Conservation (phyloP, 2,329 filamentous ascomycete genomes). For the Hortaea sp. region DNA sequence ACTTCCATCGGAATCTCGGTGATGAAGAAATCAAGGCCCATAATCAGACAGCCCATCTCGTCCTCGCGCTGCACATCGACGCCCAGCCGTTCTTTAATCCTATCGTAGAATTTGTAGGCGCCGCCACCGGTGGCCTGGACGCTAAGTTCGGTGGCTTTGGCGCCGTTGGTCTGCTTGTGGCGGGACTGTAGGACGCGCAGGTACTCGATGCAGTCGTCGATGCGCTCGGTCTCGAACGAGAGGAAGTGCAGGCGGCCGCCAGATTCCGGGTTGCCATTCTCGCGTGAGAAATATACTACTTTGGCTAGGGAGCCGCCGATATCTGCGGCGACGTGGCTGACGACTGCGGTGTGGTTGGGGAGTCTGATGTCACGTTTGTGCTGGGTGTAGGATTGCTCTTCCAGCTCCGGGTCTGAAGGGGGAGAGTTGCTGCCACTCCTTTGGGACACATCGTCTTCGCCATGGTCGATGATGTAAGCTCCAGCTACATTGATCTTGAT, state of each 20-base stretch:
- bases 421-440: constrained; percentile 26
- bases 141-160: constrained; percentile 50
- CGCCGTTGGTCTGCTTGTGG: constrained; percentile 52
- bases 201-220: constrained; percentile 88
- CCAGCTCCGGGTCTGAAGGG: constrained; percentile 30
- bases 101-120: constrained; percentile 93
- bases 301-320: constrained; percentile 95
- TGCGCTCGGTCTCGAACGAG: constrained; percentile 89
- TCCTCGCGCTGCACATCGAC: constrained; percentile 88
- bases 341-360: constrained; percentile 86
- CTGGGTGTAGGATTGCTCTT: constrained; percentile 48
- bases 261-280: constrained; percentile 50
- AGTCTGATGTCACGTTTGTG: constrained; percentile 92
- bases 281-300: constrained; percentile 92
- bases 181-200: constrained; percentile 78
- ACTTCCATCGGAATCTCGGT: constrained; percentile 95
- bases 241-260: constrained; percentile 91
- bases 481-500: constrained; percentile 95
- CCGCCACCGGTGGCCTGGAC: constrained; percentile 95
- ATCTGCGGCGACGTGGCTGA: constrained; percentile 96
- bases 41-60: constrained; percentile 95
- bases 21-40: constrained; percentile 96
- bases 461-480: constrained; percentile 89
- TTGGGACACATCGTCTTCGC: constrained; percentile 31
- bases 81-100: constrained; percentile 69